These are phyloP conservation scores for Melocanna baccifera DNA, from an alignment of 176 grass and related monocot species.

Conservation along the genomic window DNA sequence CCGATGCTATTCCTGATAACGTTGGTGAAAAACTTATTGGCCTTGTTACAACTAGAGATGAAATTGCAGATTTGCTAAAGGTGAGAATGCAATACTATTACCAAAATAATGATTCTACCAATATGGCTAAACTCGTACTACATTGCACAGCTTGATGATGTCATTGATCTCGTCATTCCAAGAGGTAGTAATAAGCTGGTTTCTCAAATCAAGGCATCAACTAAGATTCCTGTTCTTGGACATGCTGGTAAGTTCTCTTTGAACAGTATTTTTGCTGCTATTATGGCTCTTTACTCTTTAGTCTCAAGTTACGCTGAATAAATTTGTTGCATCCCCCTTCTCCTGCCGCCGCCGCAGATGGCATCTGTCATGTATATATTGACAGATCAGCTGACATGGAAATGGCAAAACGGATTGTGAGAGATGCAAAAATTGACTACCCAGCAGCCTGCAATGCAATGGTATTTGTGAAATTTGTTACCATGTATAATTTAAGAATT, in stretches of 20 bases:
- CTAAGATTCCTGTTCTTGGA: slow-evolving; percentile 95
- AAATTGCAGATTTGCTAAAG: slow-evolving; percentile 90
- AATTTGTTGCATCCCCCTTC: neutral
- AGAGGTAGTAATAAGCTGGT: slow-evolving; percentile 98
- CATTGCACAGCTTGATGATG: slow-evolving; percentile 84
- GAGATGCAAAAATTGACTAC: slow-evolving; percentile 94
- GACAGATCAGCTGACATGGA: slow-evolving; percentile 92
- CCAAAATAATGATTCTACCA: neutral
- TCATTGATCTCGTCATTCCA: slow-evolving; percentile 99
- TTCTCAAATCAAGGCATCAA: slow-evolving; percentile 90
- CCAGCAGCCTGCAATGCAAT: slow-evolving; percentile 97
- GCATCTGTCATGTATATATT: slow-evolving; percentile 95
- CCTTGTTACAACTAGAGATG: slow-evolving; percentile 89
- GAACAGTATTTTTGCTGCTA: neutral
- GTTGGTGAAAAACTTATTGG: slow-evolving; percentile 88
- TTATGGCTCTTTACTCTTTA: neutral
- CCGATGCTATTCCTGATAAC: slow-evolving; percentile 61
- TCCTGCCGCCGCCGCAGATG: slow-evolving; percentile 44
- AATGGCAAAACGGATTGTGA: slow-evolving; percentile 86
- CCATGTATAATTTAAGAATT: neutral
- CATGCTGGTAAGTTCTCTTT: slow-evolving; percentile 71
- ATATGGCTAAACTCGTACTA: slow-evolving; percentile 32
- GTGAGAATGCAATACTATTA: slow-evolving; percentile 36
- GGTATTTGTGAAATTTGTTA: slow-evolving; percentile 46
- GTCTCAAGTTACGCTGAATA: neutral